Evolutionary conservation across 257 asterid species (phyloP), one percentile per base, ranked within the genome.

Genomic region (Mitragyna speciosa): DNA sequence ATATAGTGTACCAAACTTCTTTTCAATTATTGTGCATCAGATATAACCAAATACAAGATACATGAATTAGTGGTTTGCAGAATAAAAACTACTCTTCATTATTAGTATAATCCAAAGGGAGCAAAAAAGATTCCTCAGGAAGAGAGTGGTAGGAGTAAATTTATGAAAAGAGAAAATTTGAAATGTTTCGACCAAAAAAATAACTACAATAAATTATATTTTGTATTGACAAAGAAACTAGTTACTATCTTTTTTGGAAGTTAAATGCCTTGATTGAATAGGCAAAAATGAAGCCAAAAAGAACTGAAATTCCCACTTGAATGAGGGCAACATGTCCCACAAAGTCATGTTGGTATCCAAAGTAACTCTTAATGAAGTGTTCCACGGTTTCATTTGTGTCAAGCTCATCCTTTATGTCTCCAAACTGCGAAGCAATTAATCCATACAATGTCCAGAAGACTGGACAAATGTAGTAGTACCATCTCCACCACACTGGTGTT

Each of bases 401-500:
- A 10, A 88, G 74, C 51, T 12, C 43, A 2, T 86, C 83, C 30
- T 82, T 73, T 0, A 82, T 9, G 43, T 86, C 89, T 49, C 89
- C 89, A 58, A 78, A 86, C 58, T 88, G 91, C 12, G 91, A 86
- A 26, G 80, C 80, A 30, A 86, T 15, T 20, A 86, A 71, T 22
- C 89, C 89, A 45, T 86, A 84, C 24, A 88, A 65, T 70, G 89
- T 86, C 88, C 89, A 86, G 15, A 86, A 36, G 12, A 84, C 73
- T 1, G 91, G 91, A 72, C 83, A 85, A 1, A 80, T 43, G 28
- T 82, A 84, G 48, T 77, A 86, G 84, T 82, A 82, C 91, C 91
- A 88, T 70, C 86, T 86, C 91, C 88, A 86, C 91, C 89, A 88
- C 61, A 88, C 80, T 17, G 89, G 91, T 26, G 84, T 86, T 17